Base-by-base conservation (phyloP, 805 yeast genomes). In the Yarrowia deformans region DNA sequence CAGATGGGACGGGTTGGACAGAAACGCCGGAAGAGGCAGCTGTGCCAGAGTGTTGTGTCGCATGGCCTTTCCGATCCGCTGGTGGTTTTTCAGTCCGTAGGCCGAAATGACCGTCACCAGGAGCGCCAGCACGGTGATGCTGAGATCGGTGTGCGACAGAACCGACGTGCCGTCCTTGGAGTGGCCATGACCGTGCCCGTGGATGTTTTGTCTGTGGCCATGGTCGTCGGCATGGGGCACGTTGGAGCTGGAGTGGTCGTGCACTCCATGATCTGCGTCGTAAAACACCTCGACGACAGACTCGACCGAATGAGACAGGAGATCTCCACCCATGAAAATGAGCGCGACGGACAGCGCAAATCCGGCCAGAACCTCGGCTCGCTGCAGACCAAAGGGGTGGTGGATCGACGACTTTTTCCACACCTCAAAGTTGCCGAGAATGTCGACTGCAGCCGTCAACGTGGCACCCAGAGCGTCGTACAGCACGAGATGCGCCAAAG, bases 341-440 rank as follows among this genome's bases (percentile, higher is more conserved):
- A 94, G 83, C 1, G 97, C 89, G 0, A 94, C 88, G 16, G 95
- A 87, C 52, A 93, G 81, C 0, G 96, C 97, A 80, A 93, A 93
- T 1, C 97, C 96, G 55, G 90, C 87, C 18, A 94, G 79, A 0
- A 94, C 96, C 75, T 94, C 97, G 16, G 91, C 83, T 70, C 99
- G 83, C n/a, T 96, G 97, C 34, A 94, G 81, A 0, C 98, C 99
- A 81, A 94, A 94, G 0, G 99, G 99, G 72, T 87, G 90, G 14
- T 88, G 87, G 40, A 95, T 81, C 1, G 97, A 90, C 8, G 93
- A 85, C 69, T 85, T 86, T 72, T 85, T 87, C 97, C 98, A 95
- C 7, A 90, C 96, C 72, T 91, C 96, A 78, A 94, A 94, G 75
- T 93, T 95, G n/a, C 91, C 84, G 85, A 94, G 84, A 13, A 92